Evolutionary conservation across 2,329 filamentous ascomycete species (phyloP).

Genomic region (Trichoderma sp.): DNA sequence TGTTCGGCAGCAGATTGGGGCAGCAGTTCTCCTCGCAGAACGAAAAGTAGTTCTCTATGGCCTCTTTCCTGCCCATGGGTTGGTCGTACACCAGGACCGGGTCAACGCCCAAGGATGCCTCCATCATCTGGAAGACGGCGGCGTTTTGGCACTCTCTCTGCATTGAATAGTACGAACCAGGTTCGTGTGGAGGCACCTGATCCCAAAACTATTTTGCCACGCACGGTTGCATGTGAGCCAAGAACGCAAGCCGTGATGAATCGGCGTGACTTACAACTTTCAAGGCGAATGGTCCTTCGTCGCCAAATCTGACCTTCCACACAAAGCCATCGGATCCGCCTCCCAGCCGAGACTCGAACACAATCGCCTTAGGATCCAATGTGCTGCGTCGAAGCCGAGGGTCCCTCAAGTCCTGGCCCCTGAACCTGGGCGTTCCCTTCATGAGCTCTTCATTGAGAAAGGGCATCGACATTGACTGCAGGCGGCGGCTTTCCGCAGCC

Average conservation of each 20-base stretch:
- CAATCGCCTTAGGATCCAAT: constrained; percentile 9
- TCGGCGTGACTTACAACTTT: constrained; percentile 23
- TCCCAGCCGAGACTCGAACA: constrained; percentile 15
- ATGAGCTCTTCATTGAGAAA: constrained; percentile 9
- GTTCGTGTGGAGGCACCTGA: constrained; percentile 9
- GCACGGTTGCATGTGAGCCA: not conserved
- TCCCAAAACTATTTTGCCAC: constrained; percentile 16
- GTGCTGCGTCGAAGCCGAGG: constrained; percentile 22
- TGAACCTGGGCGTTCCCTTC: not conserved
- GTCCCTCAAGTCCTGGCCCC: not conserved
- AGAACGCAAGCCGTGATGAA: not conserved
- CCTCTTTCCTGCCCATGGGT: not conserved
- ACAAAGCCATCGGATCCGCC: constrained; percentile 26
- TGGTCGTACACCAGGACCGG: constrained; percentile 16
- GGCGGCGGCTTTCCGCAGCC: not conserved
- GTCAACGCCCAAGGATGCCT: not conserved
- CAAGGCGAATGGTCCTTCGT: constrained; percentile 13
- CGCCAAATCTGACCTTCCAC: constrained; percentile 26
- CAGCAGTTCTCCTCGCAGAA: constrained; percentile 2
- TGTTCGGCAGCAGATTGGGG: too few relatives aligned
- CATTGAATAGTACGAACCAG: constrained; percentile 20
- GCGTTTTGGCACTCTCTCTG: constrained; percentile 28
- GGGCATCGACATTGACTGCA: not conserved
- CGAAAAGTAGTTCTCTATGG: not conserved
- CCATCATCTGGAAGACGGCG: constrained; percentile 27